Evolutionary conservation across 305 asterid species (phyloP).

Genomic region (Solanum hybrid): DNA sequence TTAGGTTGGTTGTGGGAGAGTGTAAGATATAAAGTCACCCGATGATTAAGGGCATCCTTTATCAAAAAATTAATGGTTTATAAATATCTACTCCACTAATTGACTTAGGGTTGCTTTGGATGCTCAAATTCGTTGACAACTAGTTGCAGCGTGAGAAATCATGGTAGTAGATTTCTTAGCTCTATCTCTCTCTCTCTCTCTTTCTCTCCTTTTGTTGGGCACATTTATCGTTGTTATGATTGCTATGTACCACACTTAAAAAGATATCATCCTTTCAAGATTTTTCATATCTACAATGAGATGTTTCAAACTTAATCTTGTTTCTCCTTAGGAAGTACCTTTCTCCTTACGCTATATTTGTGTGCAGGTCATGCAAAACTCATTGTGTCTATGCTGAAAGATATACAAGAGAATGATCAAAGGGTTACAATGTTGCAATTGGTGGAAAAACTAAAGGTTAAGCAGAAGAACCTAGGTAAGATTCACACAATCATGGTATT

Average conservation of each 20-base stretch:
- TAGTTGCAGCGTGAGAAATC: background rate
- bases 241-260: background rate
- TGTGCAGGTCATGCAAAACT: conserved; percentile 65
- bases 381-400: conserved; percentile 57
- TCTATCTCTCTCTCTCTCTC: background rate
- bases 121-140: background rate
- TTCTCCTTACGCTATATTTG: conserved; percentile 7
- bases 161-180: background rate
- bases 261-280: background rate
- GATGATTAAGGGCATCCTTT: background rate
- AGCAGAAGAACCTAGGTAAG: conserved; percentile 60
- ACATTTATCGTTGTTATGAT: background rate
- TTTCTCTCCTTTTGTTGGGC: background rate
- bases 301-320: background rate
- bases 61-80: background rate
- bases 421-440: conserved; percentile 76
- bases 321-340: background rate
- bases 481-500: background rate
- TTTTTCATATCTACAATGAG: background rate
- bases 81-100: background rate
- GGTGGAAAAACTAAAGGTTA: conserved; percentile 73
- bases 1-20: background rate
- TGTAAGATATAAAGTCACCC: background rate
- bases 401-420: conserved; percentile 68
- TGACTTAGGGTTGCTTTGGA: background rate